Evolutionary conservation across 2,329 filamentous ascomycete species (phyloP).

Genomic region (Aquanectria penicillioides): DNA sequence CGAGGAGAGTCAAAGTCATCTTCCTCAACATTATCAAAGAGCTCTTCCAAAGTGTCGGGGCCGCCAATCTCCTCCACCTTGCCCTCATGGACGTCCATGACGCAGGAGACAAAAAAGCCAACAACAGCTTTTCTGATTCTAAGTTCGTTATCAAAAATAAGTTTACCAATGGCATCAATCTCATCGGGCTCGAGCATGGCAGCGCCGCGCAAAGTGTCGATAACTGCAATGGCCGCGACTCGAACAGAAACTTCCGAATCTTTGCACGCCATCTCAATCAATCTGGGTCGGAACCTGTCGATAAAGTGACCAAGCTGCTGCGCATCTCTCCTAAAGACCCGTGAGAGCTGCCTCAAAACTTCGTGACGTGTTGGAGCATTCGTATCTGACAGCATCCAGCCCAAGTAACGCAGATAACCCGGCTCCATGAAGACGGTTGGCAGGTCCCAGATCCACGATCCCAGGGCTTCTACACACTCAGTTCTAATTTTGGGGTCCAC

Average conservation of each 20-base stretch:
- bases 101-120: slow-evolving; percentile 88
- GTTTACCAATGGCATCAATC: slow-evolving; percentile 85
- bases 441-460: slow-evolving; percentile 86
- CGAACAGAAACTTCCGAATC: slow-evolving; percentile 86
- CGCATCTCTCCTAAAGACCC: slow-evolving; percentile 82
- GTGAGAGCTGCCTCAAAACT: slow-evolving; percentile 83
- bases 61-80: slow-evolving; percentile 88
- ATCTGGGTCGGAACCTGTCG: slow-evolving; percentile 84
- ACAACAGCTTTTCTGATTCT: slow-evolving; percentile 89
- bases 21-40: slow-evolving; percentile 74
- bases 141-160: slow-evolving; percentile 89
- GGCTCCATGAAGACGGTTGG: slow-evolving; percentile 92
- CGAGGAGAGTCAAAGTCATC: slow-evolving; percentile 82
- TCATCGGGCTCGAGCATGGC: slow-evolving; percentile 92
- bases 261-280: slow-evolving; percentile 91
- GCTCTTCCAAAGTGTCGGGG: slow-evolving; percentile 78
- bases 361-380: slow-evolving; percentile 80
- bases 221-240: slow-evolving; percentile 80
- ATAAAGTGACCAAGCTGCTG: slow-evolving; percentile 92
- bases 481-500: slow-evolving; percentile 88
- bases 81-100: slow-evolving; percentile 81
- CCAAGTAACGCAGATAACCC: slow-evolving; percentile 89
- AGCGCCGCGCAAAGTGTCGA: slow-evolving; percentile 83
- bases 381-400: slow-evolving; percentile 92
- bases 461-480: slow-evolving; percentile 88